Base-by-base conservation (phyloP, 2,329 filamentous ascomycete species). In the Colletotrichum cereale region DNA sequence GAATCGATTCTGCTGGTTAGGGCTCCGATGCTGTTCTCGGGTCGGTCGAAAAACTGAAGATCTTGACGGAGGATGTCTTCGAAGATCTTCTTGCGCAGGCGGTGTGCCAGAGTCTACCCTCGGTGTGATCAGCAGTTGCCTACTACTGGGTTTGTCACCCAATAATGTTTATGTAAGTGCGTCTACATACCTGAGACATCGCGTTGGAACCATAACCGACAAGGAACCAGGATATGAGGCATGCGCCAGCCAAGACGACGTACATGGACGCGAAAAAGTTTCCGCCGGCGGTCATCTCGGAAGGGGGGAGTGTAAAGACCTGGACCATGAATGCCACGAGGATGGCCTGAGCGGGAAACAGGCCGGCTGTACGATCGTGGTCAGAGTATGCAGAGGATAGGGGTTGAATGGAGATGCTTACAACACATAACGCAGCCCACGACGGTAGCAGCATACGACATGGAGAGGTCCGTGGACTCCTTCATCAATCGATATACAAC, bases 21-120 rank as follows among this genome's bases (percentile, higher is more conserved):
- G 1, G 81, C 77, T 0, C 81, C 82, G 0, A 78, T 76, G 7
- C 77, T 77, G 71, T 82, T 80, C 36, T 79, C 77, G 0, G 76
- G 72, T 0, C 76, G 73, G 48, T 82, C 80, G 42, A 82, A 82
- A 68, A 82, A 82, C 5, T 78, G 77, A 16, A 89, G 82, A 52
- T 89, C 86, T 62, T 81, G 77, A 2, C 71, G 72, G 0, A 82
- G 73, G 34, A 80, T 74, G 14, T 69, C 74, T 4, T 76, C 62
- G 21, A 83, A 74, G 3, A 78, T 62, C 16, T 78, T 75, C 0
- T 73, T 72, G 2, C 79, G 76, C n/a, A 76, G 74, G 60, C 75
- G 76, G 58, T 73, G 58, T 21, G 66, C 72, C 12, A 77, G 55
- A 2, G 55, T 48, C 73, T 67, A 18, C 10, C 10, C 12, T 24